These are phyloP conservation scores for Monosporascus cannonballus DNA, from an alignment of 2,329 filamentous ascomycete species.

Conservation along the genomic window DNA sequence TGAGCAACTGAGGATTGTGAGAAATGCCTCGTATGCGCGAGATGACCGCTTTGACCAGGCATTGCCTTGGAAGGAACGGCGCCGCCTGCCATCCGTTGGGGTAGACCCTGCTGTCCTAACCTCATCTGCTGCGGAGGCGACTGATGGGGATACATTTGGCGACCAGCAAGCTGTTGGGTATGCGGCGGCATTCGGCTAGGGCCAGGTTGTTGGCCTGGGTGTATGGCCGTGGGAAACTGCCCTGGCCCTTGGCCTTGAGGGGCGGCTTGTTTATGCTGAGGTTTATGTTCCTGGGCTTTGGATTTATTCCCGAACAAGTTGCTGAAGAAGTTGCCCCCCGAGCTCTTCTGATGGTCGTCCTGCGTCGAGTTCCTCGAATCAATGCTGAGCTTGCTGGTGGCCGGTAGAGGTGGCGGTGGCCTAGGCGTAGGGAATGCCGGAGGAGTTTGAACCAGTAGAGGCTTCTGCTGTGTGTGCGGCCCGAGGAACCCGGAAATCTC, in stretches of 20 bases:
- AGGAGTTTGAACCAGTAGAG: not conserved
- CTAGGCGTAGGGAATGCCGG: not conserved
- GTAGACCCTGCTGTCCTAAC: constrained; percentile 7
- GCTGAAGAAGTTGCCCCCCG: constrained; percentile 18
- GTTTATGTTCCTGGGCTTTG: constrained; percentile 18
- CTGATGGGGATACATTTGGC: constrained; percentile 19
- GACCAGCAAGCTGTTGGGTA: constrained; percentile 17
- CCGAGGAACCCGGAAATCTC: not conserved
- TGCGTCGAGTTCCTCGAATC: constrained; percentile 8
- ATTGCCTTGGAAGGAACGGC: not conserved
- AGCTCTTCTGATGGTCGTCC: constrained; percentile 18
- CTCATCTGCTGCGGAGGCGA: constrained; percentile 9
- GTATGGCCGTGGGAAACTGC: constrained; percentile 11
- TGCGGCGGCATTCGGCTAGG: constrained; percentile 18
- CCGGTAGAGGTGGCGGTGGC: not conserved
- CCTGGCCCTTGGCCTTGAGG: constrained; percentile 10
- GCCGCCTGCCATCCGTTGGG: not conserved
- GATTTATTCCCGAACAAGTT: constrained; percentile 18
- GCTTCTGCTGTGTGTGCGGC: constrained; percentile 2
- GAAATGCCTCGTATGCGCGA: not conserved
- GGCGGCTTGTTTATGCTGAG: constrained; percentile 11
- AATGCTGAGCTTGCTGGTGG: not conserved
- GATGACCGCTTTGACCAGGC: not conserved
- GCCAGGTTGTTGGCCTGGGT: constrained; percentile 13
- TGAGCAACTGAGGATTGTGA: constrained; percentile 1